Percentiles rank a stretch among this genome's conserved stretches.
These are phyloP conservation scores for Bassia scoparia DNA, from an alignment of 148 eudicot genomes.

Conservation along the genomic window DNA sequence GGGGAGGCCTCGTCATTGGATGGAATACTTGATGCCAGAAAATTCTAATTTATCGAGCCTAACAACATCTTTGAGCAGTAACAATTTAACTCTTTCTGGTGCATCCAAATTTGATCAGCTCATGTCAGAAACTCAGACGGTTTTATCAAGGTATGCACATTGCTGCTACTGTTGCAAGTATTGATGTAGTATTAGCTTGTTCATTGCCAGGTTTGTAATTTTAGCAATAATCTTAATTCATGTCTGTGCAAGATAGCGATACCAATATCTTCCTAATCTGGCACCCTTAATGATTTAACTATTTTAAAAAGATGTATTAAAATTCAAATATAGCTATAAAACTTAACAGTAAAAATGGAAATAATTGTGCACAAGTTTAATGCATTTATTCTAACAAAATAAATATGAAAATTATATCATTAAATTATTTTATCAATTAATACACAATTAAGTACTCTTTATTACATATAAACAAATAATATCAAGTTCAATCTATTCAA, in stretches of 20 bases:
- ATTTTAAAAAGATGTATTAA: too few relatives aligned
- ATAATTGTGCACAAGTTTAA: too few relatives aligned
- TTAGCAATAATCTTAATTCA: background rate
- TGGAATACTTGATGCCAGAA: constrained; percentile 75
- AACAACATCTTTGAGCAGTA: constrained; percentile 40
- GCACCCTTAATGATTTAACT: too few relatives aligned
- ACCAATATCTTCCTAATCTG: background rate
- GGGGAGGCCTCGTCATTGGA: constrained; percentile 74
- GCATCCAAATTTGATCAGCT: constrained; percentile 67
- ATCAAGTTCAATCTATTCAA: too few relatives aligned
- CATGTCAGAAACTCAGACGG: constrained; percentile 67
- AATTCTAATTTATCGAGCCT: constrained; percentile 41
- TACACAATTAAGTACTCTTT: too few relatives aligned
- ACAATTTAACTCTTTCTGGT: constrained; percentile 29
- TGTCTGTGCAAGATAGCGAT: background rate
- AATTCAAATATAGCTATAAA: too few relatives aligned
- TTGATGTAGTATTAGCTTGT: background rate
- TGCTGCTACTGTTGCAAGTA: background rate
- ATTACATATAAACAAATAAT: too few relatives aligned
- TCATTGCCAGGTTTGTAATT: background rate
- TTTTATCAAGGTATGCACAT: constrained; percentile 58
- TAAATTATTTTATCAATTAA: too few relatives aligned
- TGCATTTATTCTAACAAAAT: too few relatives aligned
- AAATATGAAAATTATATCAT: too few relatives aligned
- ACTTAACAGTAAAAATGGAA: too few relatives aligned